Evolutionary conservation across 2,329 filamentous ascomycete genomes (phyloP), one percentile per base, ranked within the genome.

Genomic region (Verticillium isaacii): DNA sequence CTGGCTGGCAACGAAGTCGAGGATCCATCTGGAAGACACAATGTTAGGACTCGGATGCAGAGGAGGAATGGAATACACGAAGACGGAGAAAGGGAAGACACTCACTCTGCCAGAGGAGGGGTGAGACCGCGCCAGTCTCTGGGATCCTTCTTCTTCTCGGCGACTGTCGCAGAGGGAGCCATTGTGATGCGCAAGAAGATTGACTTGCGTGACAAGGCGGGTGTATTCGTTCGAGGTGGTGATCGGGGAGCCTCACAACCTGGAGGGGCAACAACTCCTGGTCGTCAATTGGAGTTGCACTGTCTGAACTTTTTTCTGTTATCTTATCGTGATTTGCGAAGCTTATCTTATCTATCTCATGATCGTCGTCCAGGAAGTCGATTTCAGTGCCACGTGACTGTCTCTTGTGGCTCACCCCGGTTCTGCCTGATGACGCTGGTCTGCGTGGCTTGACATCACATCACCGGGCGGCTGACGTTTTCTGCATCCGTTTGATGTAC

Each of bases 1-100:
- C 89, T 95, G 94, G 66, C 88, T 86, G 58, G 87, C 82, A 57
- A 96, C 88, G 63, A 92, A 93, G 67, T 96, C 91, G 60, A 95
- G 80, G 61, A 95, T 87, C 92, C 93, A 98, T 85, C 89, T 83
- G 63, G 89, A 90, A 29, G 36, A 93, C 25, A 29, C 14, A 2
- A 25, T 32, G 54, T 56, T 56, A 56, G 54, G 5, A 8, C 32
- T 25, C 15, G 15, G 50, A 17, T 90, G 89, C 1, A 85, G 89
- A 60, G 93, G 79, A 15, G 84, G 85, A 69, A 89, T 85, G 87
- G 90, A 94, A 32, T 1, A 32, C 2, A 32, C 32, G 19, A 8
- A 34, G 32, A 12, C 17, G 50, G 12, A n/a, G 57, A 14, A 32
- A 14, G 3, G 12, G 23, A 54, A 14, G 36, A 14, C 2, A 54